Evolutionary conservation across 352 stramenopile species (phyloP), one percentile per base, ranked within the genome.

Genomic region (Globisporangium okanoganense): DNA sequence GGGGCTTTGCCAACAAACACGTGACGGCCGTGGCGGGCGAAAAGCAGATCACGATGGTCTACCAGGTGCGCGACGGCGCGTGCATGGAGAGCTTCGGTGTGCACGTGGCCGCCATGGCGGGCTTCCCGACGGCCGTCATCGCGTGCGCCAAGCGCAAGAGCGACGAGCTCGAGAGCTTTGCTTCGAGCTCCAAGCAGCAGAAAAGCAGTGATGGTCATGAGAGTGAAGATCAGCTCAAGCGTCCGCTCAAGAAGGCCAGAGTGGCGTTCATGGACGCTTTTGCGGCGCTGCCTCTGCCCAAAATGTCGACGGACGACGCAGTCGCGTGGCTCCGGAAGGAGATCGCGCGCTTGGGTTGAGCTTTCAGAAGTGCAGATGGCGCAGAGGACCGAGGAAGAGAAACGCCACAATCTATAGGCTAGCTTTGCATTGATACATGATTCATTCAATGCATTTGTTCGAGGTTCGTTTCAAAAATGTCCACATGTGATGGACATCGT

Each of bases 1-100:
- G 87, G 25, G 73, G 79, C 20, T 91, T 92, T 50, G 88, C 97
- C 22, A 99, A 99, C 75, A 97, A 97, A 60, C 97, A 99, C 78
- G 95, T 99, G 24, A 97, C 92, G 14, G 97, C 97, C 22, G 75
- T 97, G 38, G 77, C 84, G 16, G 75, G 61, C 58, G 79, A 92
- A 56, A 69, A 76, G n/a, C 79, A 88, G 53, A 94, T 96, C 75
- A 94, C 87, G n/a, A 95, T 96, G 86, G 67, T 94, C 52, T 96
- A 96, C 75, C 84, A 97, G 47, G 93, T 99, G 27, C 83, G 78
- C 58, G 79, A 95, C 57, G 98, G 97, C 41, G 85, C 95, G 5
- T 99, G 97, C 79, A 88, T 99, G 65, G 89, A 99, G 74, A 98
- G 89, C 64, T 99, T 99, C 75, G 98, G 98, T 52, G 98, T 99